Base-by-base conservation (phyloP, 306 rosid genomes). In the Corylus heterophylla region DNA sequence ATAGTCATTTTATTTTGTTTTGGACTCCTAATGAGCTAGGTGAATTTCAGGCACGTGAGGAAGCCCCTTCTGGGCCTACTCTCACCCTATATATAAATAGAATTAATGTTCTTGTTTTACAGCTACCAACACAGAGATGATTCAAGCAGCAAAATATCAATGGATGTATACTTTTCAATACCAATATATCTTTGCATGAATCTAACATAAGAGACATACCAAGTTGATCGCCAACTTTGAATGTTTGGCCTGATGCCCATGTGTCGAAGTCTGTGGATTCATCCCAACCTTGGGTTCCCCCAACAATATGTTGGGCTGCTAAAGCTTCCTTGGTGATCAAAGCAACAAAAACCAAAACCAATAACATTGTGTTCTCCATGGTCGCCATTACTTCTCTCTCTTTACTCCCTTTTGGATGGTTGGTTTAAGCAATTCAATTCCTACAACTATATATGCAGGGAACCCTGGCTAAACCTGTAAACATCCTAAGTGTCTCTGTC, bases 281-380 rank as follows among this genome's bases (percentile, higher is more conserved):
- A 66, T 90, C 91, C 98, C 98, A 94, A 10, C 98, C 98, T 85
- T 92, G 93, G 83, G 81, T 87, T 79, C 97, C 98, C 11, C 98
- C 98, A 83, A 94, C 98, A 54, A 31, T 78, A 80, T 85, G 88
- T 56, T 91, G 90, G 14, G 84, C 82, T 22, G 95, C 89, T 77
- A 74, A 73, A 45, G 79, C 81, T 73, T 54, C 79, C 70, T 79
- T 73, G 20, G 79, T 70, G 52, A 79, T 70, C 74, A 86, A 75
- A 27, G 85, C 84, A 48, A 79, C 86, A 35, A 63, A 66, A 59
- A 86, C 4, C 44, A 92, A 22, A 25, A 83, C 84, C 62, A 88
- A 75, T 31, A 86, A 66, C 64, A 75, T 27, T 79, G 89, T 89
- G 90, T 90, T 82, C 87, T 25, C 25, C 66, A 47, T 80, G 48